These are phyloP conservation scores for Nakazawaea holstii DNA, from an alignment of 805 yeast genomes.

Conservation along the genomic window DNA sequence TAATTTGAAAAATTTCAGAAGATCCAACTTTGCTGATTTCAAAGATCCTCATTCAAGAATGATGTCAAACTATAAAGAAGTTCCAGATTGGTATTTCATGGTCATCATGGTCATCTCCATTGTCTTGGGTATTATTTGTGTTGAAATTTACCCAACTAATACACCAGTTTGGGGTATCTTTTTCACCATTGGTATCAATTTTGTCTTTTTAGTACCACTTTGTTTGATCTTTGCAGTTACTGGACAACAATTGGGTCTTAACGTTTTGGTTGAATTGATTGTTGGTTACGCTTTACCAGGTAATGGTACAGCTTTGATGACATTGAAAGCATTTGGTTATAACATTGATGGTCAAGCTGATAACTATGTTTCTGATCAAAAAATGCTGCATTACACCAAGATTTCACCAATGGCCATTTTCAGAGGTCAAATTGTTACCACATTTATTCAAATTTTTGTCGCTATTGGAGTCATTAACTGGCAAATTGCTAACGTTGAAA, in stretches of 20 bases:
- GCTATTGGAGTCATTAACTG: slow-evolving; percentile 29
- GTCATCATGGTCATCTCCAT: slow-evolving; percentile 27
- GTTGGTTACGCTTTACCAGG: slow-evolving; percentile 53
- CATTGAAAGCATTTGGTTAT: slow-evolving; percentile 47
- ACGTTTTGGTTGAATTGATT: slow-evolving; percentile 51
- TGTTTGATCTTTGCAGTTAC: slow-evolving; percentile 44
- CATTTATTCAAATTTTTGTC: slow-evolving; percentile 25
- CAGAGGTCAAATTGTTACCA: slow-evolving; percentile 35
- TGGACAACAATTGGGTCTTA: slow-evolving; percentile 41
- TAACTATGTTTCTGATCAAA: slow-evolving; percentile 50
- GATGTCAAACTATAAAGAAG: slow-evolving; percentile 54
- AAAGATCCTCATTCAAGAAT: slow-evolving; percentile 53
- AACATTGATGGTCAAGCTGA: slow-evolving; percentile 64
- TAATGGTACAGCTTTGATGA: slow-evolving; percentile 48
- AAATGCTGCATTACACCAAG: slow-evolving; percentile 53
- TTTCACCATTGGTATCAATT: slow-evolving; percentile 44
- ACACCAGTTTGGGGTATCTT: slow-evolving; percentile 61
- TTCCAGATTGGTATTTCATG: slow-evolving; percentile 46
- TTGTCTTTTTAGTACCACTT: slow-evolving; percentile 46
- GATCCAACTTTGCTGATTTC: slow-evolving; percentile 19
- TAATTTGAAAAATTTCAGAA: slow-evolving; percentile 18
- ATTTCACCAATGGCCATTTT: slow-evolving; percentile 56
- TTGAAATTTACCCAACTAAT: slow-evolving; percentile 38
- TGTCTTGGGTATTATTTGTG: slow-evolving; percentile 27
- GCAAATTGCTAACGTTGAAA: slow-evolving; percentile 26